phyloP scores from a whole-genome alignment of 208 protist species.

The Acanthamoeba divionensis region DNA sequence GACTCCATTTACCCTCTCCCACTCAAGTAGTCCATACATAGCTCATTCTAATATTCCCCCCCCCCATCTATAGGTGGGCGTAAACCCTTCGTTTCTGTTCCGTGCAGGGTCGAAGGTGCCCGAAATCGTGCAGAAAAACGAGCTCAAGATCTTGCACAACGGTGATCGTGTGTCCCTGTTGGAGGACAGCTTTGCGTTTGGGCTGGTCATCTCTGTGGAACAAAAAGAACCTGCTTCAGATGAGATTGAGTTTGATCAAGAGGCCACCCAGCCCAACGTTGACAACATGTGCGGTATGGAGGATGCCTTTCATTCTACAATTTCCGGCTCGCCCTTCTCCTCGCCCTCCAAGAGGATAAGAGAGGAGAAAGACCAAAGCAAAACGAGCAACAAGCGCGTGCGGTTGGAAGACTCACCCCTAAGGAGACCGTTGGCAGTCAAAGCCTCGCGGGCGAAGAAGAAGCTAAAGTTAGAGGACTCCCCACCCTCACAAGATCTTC shows the following conservation, averaged over 20 bases:
- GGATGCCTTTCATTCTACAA: no score
- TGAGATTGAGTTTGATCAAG: not conserved
- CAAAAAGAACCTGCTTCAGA: not conserved
- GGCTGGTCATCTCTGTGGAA: not conserved
- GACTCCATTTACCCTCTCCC: no score
- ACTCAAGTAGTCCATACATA: not conserved
- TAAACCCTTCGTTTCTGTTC: not conserved
- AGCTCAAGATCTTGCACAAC: conserved; percentile 41
- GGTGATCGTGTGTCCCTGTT: not conserved
- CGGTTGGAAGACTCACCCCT: not conserved
- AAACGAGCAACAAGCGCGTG: not conserved
- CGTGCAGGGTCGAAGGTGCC: not conserved
- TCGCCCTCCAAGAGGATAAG: not conserved
- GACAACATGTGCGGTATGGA: no score
- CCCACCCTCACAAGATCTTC: not conserved
- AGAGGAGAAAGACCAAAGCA: not conserved
- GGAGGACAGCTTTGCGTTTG: not conserved
- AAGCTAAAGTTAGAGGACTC: not conserved
- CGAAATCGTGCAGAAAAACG: not conserved
- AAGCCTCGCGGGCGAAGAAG: not conserved
- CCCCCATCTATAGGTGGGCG: not conserved
- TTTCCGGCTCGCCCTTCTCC: no score
- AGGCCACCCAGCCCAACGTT: conserved; percentile 38
- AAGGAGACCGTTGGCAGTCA: not conserved
- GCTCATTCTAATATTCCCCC: not conserved